A percentile compares a stretch with the other conserved stretches of the same genome.
phyloP scores from a whole-genome alignment of 2,329 filamentous ascomycete species.

The Thelonectria rubi region DNA sequence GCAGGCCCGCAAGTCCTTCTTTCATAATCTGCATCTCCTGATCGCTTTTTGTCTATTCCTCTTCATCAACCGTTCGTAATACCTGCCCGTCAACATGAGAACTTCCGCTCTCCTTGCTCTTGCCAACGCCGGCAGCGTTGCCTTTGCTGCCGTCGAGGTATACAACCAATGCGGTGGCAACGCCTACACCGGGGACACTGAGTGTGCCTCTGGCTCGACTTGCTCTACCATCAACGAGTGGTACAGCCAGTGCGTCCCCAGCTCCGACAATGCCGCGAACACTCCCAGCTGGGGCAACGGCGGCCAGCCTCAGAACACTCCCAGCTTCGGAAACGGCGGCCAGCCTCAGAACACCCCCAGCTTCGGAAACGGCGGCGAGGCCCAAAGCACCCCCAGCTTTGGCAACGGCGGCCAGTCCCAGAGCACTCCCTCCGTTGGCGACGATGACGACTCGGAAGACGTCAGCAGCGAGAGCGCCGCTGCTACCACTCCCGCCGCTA shows the following conservation, averaged over 20 bases:
- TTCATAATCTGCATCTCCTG: constrained; percentile 17
- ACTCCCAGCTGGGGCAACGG: constrained; percentile 10
- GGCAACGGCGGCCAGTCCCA: background rate
- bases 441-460: background rate
- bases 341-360: background rate
- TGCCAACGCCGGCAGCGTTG: constrained; percentile 31
- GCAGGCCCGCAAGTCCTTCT: constrained; percentile 27
- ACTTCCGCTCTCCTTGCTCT: constrained; percentile 29
- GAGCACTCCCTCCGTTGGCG: constrained; percentile 7
- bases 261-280: background rate
- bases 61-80: constrained; percentile 8
- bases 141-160: constrained; percentile 32
- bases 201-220: constrained; percentile 30
- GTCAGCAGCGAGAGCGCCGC: constrained; percentile 7
- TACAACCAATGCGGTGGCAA: constrained; percentile 33
- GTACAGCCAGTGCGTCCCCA: constrained; percentile 36
- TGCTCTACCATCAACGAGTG: constrained; percentile 32
- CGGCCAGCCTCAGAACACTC: background rate
- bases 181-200: constrained; percentile 25
- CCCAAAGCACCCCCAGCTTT: background rate
- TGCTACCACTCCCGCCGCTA: constrained; percentile 3
- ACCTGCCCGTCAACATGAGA: constrained; percentile 26
- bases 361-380: background rate
- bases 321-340: constrained; percentile 1
- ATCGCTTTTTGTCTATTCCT: constrained; percentile 2